Base-by-base conservation (phyloP, 1,284 basidiomycete species). In the Irpex sp. region DNA sequence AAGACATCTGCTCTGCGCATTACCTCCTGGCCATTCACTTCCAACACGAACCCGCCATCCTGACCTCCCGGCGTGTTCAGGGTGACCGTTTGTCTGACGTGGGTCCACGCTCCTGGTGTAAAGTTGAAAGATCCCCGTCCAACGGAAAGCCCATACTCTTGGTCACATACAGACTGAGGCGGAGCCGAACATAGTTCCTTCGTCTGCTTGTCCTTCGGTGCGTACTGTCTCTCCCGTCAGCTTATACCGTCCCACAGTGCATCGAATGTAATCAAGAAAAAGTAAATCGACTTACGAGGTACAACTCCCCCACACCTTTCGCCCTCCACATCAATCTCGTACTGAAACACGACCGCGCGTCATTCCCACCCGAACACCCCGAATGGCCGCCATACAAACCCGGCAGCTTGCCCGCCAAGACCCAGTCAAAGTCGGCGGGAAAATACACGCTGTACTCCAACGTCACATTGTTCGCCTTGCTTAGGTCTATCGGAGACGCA, bases 71-170 rank as follows among this genome's bases (percentile, higher is more conserved):
- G 90, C 1, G 87, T 89, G 69, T 93, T 93, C 62, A 93, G 80
- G 52, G 73, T 72, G 26, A 92, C 83, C 2, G 82, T 86, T 71
- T 92, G 89, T 19, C 73, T 74, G 62, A 92, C 76, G 48, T 77
- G 81, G 54, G 90, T 92, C 91, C 91, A 93, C 48, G 74, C 77
- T 0, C 90, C 91, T 1, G 76, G 70, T 1, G 80, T 75, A 76
- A 85, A 94, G 2, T 68, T 72, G 81, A 92, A 95, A 0, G 88
- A 79, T 0, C 92, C 92, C 9, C 93, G 84, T 5, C 87, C 90
- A 64, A 95, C 78, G 2, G 88, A 89, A 52, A 91, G 77, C 1
- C 91, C 91, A 67, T 91, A 92, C 1, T 73, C 74, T 0, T 81
- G 70, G 64, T 88, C 82, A 72, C 91, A 93, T 13, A 84, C 81